A percentile compares a stretch with the other conserved stretches of the same genome.
These are phyloP conservation scores for Aspergillus pseudonomiae DNA, from an alignment of 2,329 filamentous ascomycete genomes.

Conservation along the genomic window DNA sequence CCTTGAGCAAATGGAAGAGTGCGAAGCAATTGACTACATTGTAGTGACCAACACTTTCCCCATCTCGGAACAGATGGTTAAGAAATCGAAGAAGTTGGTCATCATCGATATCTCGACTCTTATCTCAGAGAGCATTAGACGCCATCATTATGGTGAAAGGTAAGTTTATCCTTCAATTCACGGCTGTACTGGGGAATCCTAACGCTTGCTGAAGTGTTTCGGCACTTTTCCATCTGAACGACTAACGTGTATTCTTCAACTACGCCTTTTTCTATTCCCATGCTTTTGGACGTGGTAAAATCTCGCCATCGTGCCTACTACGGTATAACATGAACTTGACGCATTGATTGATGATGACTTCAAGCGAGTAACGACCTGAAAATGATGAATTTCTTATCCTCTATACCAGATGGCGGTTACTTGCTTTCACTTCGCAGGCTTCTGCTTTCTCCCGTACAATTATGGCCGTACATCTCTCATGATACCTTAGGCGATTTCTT, in stretches of 20 bases:
- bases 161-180: conserved; percentile 61
- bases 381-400: conserved; percentile 21
- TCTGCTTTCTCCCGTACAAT: background rate
- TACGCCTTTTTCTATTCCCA: background rate
- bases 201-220: conserved; percentile 46
- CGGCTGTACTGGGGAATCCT: conserved; percentile 20
- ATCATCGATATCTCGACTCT: conserved; percentile 87
- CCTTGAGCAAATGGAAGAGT: conserved; percentile 85
- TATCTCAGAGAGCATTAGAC: conserved; percentile 86
- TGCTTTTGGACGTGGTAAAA: background rate
- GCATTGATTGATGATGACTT: conserved; percentile 22
- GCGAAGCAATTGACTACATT: conserved; percentile 90
- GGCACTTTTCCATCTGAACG: conserved; percentile 66
- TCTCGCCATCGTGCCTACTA: conserved; percentile 1
- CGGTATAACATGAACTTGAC: conserved; percentile 10
- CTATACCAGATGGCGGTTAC: conserved; percentile 5
- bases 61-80: conserved; percentile 73
- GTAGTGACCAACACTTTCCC: conserved; percentile 98
- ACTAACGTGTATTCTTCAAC: conserved; percentile 27
- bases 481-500: background rate
- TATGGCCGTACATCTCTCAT: conserved; percentile 3
- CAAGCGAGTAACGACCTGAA: conserved; percentile 27
- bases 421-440: background rate
- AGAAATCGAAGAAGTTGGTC: conserved; percentile 77
- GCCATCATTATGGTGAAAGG: conserved; percentile 91